Base-by-base conservation (phyloP, 805 yeast genomes). In the Zygosaccharomyces lentus region DNA sequence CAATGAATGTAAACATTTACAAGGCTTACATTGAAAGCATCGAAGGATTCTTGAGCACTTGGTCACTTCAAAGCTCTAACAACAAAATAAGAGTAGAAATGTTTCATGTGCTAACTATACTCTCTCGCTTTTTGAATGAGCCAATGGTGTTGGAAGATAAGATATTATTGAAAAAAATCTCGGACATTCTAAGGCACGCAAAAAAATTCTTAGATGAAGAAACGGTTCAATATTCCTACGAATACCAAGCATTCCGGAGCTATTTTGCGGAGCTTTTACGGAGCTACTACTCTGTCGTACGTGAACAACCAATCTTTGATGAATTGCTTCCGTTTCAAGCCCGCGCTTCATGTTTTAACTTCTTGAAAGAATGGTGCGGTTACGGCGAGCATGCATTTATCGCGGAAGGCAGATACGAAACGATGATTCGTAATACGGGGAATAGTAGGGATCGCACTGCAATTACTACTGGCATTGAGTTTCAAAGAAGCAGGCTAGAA, bases 291-390 rank as follows among this genome's bases (percentile, higher is more conserved):
- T 61, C 68, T 10, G 86, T 84, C 55, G 76, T 47, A 61, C 71
- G 50, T 71, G 73, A 51, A 61, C 71, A 45, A 65, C 70, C 76
- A 2, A 43, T 56, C 2, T 48, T 52, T 1, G 72, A 69, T 8
- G 69, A 72, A 32, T 82, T 90, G 79, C 70, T 90, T n/a, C 91
- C 95, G 1, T 89, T 90, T 62, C 88, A 83, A 53, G 91, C 89
- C 2, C 72, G 96, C 43, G 80, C 85, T 25, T 84, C 87, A 2
- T 85, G 95, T 50, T 90, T 88, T 68, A 78, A 81, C 37, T 84
- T 78, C 57, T 69, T 93, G 46, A 90, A 86, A 53, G 95, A 87
- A 61, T 93, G 99, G 99, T 89, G 96, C 63, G 96, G 95, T 0
- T 80, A 79, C 64, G 97, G 98, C 2, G 82, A 78, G 43, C 71